Conservation (phyloP, 495 filamentous ascomycete species). For the Elasticomyces elasticus region DNA sequence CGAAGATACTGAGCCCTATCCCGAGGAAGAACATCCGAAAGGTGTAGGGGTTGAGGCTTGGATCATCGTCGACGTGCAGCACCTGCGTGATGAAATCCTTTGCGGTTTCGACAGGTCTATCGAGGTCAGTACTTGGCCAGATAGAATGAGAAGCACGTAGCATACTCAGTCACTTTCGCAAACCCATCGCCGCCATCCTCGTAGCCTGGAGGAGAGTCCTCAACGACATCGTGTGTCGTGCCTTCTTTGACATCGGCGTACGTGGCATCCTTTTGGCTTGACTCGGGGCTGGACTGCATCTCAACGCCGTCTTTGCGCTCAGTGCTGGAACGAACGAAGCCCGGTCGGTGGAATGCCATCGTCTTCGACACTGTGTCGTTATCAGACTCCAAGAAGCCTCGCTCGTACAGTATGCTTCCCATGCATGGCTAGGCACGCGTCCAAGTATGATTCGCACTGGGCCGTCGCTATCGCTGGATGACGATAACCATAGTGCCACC, state of each 20-base stretch:
- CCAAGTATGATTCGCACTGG: too few species aligned
- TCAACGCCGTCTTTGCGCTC: not conserved
- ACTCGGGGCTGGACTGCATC: too few species aligned
- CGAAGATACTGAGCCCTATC: slow-evolving; percentile 8
- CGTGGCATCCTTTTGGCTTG: too few species aligned
- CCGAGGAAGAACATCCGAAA: slow-evolving; percentile 12
- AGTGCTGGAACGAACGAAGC: not conserved
- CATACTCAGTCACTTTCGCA: slow-evolving; percentile 6
- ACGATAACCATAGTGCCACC: too few species aligned
- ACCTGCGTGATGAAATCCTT: slow-evolving; percentile 12
- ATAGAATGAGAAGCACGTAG: too few species aligned
- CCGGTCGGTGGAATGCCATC: not conserved
- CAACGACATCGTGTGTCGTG: not conserved
- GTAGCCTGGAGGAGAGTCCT: slow-evolving; percentile 5
- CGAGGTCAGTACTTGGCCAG: too few species aligned
- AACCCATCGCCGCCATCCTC: slow-evolving; percentile 9
- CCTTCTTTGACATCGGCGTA: slow-evolving; percentile 5
- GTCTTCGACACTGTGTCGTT: too few species aligned
- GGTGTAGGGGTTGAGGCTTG: slow-evolving; percentile 4
- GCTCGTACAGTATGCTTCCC: too few species aligned
- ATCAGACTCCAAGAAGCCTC: too few species aligned
- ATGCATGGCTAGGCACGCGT: too few species aligned
- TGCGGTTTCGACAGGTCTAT: slow-evolving; percentile 8
- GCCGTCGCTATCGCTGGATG: too few species aligned
- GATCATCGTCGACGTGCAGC: slow-evolving; percentile 13